These are phyloP conservation scores for Nicotiana tomentosiformis DNA, from an alignment of 257 asterid genomes.

Conservation along the genomic window DNA sequence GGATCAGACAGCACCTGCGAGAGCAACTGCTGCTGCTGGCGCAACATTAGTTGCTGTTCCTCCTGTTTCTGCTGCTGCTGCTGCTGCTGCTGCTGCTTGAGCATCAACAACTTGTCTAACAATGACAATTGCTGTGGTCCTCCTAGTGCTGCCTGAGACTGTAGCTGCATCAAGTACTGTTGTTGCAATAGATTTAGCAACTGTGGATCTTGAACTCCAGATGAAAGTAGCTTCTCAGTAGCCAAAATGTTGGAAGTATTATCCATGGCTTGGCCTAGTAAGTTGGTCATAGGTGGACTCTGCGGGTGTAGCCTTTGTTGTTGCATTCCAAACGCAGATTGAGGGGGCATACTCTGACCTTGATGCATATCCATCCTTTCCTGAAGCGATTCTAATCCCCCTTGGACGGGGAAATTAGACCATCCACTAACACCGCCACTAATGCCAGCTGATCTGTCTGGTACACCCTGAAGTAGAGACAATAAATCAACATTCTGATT, in stretches of 20 bases:
- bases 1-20: conserved; percentile 62
- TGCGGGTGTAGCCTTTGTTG: conserved; percentile 70
- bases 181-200: conserved; percentile 72
- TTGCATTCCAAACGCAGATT: conserved; percentile 54
- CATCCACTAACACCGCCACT: conserved; percentile 55
- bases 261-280: conserved; percentile 46
- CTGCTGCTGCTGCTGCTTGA: conserved; percentile 64
- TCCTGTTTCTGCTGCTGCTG: conserved; percentile 71
- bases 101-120: conserved; percentile 62
- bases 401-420: conserved; percentile 68
- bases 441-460: conserved; percentile 45
- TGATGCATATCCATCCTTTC: conserved; percentile 64
- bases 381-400: conserved; percentile 50
- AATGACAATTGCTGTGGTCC: conserved; percentile 55
- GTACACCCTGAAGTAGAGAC: conserved; percentile 52
- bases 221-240: conserved; percentile 46
- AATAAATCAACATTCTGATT: conserved; percentile 58
- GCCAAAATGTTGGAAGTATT: conserved; percentile 47
- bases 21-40: conserved; percentile 79
- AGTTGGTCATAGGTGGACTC: conserved; percentile 36
- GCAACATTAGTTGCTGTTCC: conserved; percentile 56
- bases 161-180: conserved; percentile 68
- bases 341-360: conserved; percentile 52
- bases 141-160: conserved; percentile 61
- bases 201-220: conserved; percentile 81